phyloP scores from a whole-genome alignment of 2,329 filamentous ascomycete species.

The Alternaria solani region DNA sequence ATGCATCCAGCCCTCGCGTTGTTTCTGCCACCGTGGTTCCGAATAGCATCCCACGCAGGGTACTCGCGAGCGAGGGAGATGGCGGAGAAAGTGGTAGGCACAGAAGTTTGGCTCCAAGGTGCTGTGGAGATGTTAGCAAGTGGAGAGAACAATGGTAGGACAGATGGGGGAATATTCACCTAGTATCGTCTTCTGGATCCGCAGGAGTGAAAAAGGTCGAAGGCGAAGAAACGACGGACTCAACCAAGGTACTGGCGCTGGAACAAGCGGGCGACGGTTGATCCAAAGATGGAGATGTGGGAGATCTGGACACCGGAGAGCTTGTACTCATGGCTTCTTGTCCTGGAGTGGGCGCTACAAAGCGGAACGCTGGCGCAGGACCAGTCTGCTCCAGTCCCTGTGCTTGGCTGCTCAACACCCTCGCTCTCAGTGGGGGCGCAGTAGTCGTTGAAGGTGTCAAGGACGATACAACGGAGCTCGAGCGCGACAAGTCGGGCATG shows the following conservation, averaged over 20 bases:
- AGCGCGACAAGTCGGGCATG: conserved; percentile 10
- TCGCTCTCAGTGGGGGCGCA: conserved; percentile 1
- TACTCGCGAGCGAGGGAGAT: conserved; percentile 20
- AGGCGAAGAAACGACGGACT: neutral
- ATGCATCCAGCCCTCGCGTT: conserved; percentile 25
- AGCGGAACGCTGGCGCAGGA: conserved; percentile 11
- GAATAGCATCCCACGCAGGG: conserved; percentile 41
- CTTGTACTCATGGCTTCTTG: neutral
- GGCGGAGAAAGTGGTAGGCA: conserved; percentile 28
- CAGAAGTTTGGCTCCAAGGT: conserved; percentile 25
- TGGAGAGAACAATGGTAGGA: neutral
- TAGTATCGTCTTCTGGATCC: neutral
- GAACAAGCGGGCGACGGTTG: conserved; percentile 4
- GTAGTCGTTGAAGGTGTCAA: neutral
- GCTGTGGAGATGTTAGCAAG: neutral
- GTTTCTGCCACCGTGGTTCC: conserved; percentile 21
- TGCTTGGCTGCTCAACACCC: neutral
- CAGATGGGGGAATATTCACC: neutral
- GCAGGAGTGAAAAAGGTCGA: neutral
- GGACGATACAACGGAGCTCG: conserved; percentile 17
- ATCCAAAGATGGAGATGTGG: neutral
- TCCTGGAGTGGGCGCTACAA: conserved; percentile 4
- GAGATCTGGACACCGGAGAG: neutral
- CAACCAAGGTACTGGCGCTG: conserved; percentile 8
- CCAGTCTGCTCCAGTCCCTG: neutral